phyloP scores from a whole-genome alignment of 2,329 filamentous ascomycete genomes.

The Penicillium nordicum region DNA sequence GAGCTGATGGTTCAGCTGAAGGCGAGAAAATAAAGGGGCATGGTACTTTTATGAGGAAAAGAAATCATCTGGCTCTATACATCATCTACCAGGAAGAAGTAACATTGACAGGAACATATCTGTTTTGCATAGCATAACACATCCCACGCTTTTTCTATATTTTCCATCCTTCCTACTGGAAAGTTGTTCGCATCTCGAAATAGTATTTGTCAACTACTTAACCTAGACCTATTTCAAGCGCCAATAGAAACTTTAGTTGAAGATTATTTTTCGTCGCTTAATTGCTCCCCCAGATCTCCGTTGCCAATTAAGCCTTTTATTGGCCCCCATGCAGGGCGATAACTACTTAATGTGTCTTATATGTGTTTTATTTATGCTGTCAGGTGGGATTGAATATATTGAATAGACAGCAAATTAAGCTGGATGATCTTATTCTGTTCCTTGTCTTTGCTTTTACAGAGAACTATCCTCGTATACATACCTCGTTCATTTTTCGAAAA shows the following conservation, averaged over 20 bases:
- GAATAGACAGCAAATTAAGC: accelerated
- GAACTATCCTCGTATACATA: no score
- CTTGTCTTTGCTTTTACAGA: no score
- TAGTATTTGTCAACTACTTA: background rate
- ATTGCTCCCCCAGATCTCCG: background rate
- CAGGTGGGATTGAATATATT: background rate
- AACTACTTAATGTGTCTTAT: background rate
- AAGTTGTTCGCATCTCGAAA: background rate
- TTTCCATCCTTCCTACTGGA: background rate
- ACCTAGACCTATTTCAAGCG: background rate
- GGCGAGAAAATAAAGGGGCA: background rate
- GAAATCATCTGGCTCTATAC: no score
- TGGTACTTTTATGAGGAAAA: background rate
- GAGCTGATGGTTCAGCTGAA: background rate
- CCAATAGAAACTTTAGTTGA: background rate
- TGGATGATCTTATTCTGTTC: background rate
- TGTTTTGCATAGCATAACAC: background rate
- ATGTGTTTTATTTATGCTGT: background rate
- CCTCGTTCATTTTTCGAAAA: no score
- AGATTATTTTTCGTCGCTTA: background rate
- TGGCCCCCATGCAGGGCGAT: background rate
- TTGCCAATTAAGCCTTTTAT: background rate
- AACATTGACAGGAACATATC: background rate
- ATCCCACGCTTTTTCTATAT: background rate
- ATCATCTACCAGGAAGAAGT: background rate